These are phyloP conservation scores for Chlamydomonas incerta DNA, from an alignment of 139 green algal genomes.

Conservation along the genomic window DNA sequence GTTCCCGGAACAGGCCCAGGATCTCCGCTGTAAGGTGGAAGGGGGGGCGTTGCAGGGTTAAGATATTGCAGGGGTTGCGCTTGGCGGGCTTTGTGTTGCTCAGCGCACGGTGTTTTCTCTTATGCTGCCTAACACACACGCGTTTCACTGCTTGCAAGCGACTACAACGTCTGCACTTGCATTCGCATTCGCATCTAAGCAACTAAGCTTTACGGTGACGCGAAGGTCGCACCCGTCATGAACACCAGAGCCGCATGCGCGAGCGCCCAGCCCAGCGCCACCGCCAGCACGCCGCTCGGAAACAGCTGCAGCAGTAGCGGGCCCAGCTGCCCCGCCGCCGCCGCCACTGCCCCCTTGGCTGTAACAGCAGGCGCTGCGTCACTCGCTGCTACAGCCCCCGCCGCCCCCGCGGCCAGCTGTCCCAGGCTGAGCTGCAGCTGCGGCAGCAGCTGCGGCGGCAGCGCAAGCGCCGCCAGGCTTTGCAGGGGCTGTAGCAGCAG, in stretches of 20 bases:
- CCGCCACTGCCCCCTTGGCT: neutral
- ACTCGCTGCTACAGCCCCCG: neutral
- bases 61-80: too few species aligned
- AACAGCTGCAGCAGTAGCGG: neutral
- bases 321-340: too few species aligned
- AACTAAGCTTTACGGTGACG: too few species aligned
- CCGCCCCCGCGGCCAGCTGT: neutral
- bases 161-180: too few species aligned
- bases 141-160: neutral
- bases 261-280: conserved; percentile 23
- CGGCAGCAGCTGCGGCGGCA: too few species aligned
- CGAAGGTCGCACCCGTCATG: conserved; percentile 44
- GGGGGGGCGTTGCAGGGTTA: too few species aligned
- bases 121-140: too few species aligned
- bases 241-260: conserved; percentile 27
- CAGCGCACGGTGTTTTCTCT: too few species aligned
- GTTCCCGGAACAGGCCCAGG: neutral
- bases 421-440: neutral
- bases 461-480: too few species aligned
- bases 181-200: neutral
- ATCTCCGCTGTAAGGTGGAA: conserved; percentile 18
- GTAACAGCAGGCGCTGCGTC: neutral
- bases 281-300: neutral
- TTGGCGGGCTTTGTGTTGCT: too few species aligned
- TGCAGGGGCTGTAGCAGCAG: too few species aligned